Evolutionary conservation across 345 rosid genomes (phyloP).

Genomic region (Citrus sp.): DNA sequence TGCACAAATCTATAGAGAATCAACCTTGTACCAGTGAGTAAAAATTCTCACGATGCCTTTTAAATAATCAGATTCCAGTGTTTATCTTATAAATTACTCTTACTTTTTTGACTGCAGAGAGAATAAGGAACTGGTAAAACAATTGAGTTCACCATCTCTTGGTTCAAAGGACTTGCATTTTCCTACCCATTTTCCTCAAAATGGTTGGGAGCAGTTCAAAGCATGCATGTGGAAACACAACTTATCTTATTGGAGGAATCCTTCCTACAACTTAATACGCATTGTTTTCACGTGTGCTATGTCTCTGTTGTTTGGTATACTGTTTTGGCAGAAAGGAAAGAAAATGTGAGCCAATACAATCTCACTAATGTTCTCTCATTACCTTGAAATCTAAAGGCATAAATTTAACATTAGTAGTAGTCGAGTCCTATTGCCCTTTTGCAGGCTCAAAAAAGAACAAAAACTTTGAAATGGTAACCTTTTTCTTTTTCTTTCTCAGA

Average conservation of each 20-base stretch:
- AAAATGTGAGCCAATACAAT: slow-evolving; percentile 32
- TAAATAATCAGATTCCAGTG: neutral
- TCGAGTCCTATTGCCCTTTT: too few species aligned
- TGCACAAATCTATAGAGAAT: slow-evolving; percentile 29
- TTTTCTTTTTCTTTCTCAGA: slow-evolving; percentile 1
- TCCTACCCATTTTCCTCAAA: slow-evolving; percentile 34
- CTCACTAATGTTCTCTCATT: too few species aligned
- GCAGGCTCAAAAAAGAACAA: too few species aligned
- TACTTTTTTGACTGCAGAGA: slow-evolving; percentile 20
- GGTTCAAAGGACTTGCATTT: slow-evolving; percentile 29
- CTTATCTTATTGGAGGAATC: slow-evolving; percentile 61
- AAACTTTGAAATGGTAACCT: neutral
- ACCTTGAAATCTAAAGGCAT: too few species aligned
- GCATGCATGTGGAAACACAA: slow-evolving; percentile 63
- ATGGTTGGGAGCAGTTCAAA: slow-evolving; percentile 43
- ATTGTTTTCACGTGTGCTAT: slow-evolving; percentile 22
- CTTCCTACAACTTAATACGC: slow-evolving; percentile 47
- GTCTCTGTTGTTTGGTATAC: slow-evolving; percentile 37
- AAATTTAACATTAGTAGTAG: too few species aligned
- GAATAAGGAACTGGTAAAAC: slow-evolving; percentile 18
- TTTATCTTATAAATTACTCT: neutral
- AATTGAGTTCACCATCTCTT: slow-evolving; percentile 28
- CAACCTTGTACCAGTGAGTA: slow-evolving; percentile 33
- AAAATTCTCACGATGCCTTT: neutral
- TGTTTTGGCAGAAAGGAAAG: slow-evolving; percentile 52